Evolutionary conservation across 1,139 yeast genomes (phyloP).

Genomic region (Saccharomyces hybrid): DNA sequence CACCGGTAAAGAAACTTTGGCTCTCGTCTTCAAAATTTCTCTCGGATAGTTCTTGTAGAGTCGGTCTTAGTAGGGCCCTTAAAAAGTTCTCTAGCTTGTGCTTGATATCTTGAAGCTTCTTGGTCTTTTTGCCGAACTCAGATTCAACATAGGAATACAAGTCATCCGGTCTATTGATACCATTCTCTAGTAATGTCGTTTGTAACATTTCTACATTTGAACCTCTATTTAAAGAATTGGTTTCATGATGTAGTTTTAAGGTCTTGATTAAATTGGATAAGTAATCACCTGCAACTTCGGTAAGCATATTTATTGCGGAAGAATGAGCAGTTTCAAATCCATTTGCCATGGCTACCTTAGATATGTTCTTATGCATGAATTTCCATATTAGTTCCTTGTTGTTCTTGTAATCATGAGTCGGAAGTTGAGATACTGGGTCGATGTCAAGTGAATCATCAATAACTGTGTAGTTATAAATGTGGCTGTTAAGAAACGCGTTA

Average conservation of each 20-base stretch:
- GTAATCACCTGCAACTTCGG: constrained; percentile 79
- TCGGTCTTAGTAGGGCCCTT: constrained; percentile 77
- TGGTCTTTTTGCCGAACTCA: constrained; percentile 60
- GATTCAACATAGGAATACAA: constrained; percentile 70
- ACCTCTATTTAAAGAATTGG: constrained; percentile 43
- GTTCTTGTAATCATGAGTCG: constrained; percentile 49
- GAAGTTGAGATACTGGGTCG: constrained; percentile 69
- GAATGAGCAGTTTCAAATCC: constrained; percentile 86
- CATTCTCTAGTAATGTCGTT: constrained; percentile 71
- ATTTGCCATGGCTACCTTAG: constrained; percentile 81
- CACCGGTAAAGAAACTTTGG: constrained; percentile 91
- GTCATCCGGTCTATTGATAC: constrained; percentile 72
- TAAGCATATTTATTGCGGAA: constrained; percentile 66
- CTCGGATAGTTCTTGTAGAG: constrained; percentile 67
- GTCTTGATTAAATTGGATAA: constrained; percentile 67
- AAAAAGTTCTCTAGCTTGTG: constrained; percentile 63
- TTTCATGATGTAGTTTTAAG: constrained; percentile 62
- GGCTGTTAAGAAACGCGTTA: constrained; percentile 16
- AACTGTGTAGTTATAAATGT: constrained; percentile 22
- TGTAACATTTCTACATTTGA: constrained; percentile 44
- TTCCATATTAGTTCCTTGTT: constrained; percentile 54
- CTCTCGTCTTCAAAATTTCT: constrained; percentile 79
- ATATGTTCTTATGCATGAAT: constrained; percentile 60
- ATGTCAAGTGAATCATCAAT: constrained; percentile 59
- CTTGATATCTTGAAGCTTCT: constrained; percentile 62